Evolutionary conservation across 2,329 filamentous ascomycete genomes (phyloP), one percentile per base, ranked within the genome.

Genomic region (Dothideomycetidae sp.): DNA sequence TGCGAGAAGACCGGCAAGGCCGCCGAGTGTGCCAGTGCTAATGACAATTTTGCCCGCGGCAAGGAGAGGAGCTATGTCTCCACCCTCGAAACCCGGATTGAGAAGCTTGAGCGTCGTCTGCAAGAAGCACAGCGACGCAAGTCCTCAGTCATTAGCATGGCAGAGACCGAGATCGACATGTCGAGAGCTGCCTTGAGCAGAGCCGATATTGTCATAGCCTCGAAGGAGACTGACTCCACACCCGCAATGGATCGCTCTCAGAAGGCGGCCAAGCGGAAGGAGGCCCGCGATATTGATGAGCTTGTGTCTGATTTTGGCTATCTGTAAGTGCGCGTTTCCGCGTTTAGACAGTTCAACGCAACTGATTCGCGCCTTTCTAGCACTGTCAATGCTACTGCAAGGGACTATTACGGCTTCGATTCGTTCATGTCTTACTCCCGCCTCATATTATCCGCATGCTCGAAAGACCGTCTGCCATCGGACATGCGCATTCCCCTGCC

Each of bases 51-150:
- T 59, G 86, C 88, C 1, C 72, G 85, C 44, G 90, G 90, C 43
- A 96, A 96, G 58, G 90, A 96, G 55, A 71, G 88, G 51, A 96
- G 86, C 59, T 98, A 96, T 67, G 86, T 96, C 31, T 84, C 88
- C 5, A 92, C 88, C 1, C 69, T 98, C n/a, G 88, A 96, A 57
- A 75, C 86, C 11, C 78, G 82, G 41, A 78, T 93, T 47, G 86
- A 96, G 56, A 83, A 81, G 58, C 71, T 96, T 5, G 82, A 93
- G 58, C 78, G 75, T 53, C 76, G 77, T 40, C 70, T 94, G 32
- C 57, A 61, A 13, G 66, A 70, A 42, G 67, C 71, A 21, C 80
- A 75, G 59, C 77, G 77, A 36, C 73, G 75, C 13, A 75, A 80
- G 46, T 83, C 82, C 47, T 77, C 73, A 10, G 81, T 80, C 3